Base-by-base conservation (phyloP, 2,329 filamentous ascomycete species). In the Colletotrichum plurivorum region DNA sequence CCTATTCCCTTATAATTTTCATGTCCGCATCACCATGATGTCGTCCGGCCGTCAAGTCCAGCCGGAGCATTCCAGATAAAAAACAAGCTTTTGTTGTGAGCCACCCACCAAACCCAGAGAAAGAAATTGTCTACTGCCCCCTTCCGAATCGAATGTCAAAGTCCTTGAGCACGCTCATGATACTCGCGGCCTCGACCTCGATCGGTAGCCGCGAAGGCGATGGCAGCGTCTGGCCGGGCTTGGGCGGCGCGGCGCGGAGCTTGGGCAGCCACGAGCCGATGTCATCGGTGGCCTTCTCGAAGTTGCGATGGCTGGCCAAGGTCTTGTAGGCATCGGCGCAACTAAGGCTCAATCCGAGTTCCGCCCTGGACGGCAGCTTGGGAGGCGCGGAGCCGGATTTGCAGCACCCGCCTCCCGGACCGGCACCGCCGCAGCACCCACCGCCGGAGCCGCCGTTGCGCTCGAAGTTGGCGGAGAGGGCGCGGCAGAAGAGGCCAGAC, bases 131-230 rank as follows among this genome's bases (percentile, higher is more conserved):
- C 45, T 69, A 72, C 58, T 71, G 61, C 8, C 71, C 71, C 57
- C 71, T 66, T 10, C 90, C 90, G 77, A 95, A 95, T 62, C 93
- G 84, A 57, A 93, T 86, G 75, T 95, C 93, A 80, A 95, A 95
- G 71, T 93, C 91, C 78, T 93, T 93, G 69, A 95, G 81, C n/a
- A 94, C 93, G 49, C 91, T 92, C 93, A 95, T 94, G 63, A 95
- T 94, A 78, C 92, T 94, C 0, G 93, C 93, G 7, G 93, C 92
- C 80, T 95, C 93, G 16, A 95, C 92, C 77, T 95, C 93, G 74
- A 94, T 90, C 1, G 92, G 90, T 49, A 87, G 86, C 63, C 83
- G 83, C 70, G 60, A 63, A 67, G 53, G 59, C 25, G 63, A 74
- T 36, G 45, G 78, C 74, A 64, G 81, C 70, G 46, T 81, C 75